Evolutionary conservation across 352 stramenopile species (phyloP).

Genomic region (Phytophthora agathidicida): DNA sequence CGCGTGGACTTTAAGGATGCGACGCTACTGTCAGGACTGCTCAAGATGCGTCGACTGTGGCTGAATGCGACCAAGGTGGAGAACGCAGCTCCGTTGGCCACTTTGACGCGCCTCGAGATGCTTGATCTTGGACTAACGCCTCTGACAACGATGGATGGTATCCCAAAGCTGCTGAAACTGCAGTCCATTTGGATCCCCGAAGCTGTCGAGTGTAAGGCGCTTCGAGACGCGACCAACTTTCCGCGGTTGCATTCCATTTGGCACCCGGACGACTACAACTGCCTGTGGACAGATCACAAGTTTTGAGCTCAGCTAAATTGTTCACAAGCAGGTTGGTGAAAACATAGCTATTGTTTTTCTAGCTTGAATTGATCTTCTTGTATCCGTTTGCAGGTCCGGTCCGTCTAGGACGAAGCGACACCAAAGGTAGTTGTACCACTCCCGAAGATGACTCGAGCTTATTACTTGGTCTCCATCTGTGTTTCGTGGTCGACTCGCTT

Average conservation of each 20-base stretch:
- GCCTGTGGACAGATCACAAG: constrained; percentile 62
- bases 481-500: constrained; percentile 3
- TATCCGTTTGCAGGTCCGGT: background rate
- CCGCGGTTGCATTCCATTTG: constrained; percentile 55
- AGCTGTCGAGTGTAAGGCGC: constrained; percentile 41
- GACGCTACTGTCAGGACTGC: constrained; percentile 38
- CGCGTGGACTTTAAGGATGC: constrained; percentile 71
- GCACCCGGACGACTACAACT: constrained; percentile 72
- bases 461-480: background rate
- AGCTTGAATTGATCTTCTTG: background rate
- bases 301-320: constrained; percentile 29
- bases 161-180: constrained; percentile 39
- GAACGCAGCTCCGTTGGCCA: constrained; percentile 35
- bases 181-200: constrained; percentile 59
- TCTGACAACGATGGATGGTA: constrained; percentile 42
- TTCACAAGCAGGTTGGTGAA: constrained; percentile 2
- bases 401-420: constrained; percentile 8
- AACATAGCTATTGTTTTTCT: background rate
- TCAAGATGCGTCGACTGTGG: constrained; percentile 47
- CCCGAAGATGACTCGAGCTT: constrained; percentile 9
- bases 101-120: constrained; percentile 42
- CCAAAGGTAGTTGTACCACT: constrained; percentile 2
- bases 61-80: constrained; percentile 63
- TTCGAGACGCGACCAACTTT: constrained; percentile 52
- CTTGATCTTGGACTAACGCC: constrained; percentile 62